These are phyloP conservation scores for Metschnikowia borealis DNA, from an alignment of 805 yeast genomes.

Conservation along the genomic window DNA sequence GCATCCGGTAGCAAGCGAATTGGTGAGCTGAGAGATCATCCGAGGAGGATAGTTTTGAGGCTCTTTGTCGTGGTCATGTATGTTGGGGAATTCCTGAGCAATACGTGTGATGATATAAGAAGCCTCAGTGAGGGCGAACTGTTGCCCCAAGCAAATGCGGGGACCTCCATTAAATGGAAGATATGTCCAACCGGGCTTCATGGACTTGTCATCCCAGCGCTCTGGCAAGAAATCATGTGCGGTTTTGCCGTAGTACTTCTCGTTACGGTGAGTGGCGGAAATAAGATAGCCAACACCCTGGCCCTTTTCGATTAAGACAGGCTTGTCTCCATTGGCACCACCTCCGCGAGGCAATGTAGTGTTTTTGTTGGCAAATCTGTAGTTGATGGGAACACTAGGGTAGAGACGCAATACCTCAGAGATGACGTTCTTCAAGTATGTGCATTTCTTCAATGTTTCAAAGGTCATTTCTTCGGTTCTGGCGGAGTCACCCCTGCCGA, in stretches of 20 bases:
- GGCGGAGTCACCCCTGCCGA: conserved; percentile 14
- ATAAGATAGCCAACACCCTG: conserved; percentile 11
- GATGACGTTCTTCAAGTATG: conserved; percentile 42
- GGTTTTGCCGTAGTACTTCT: conserved; percentile 10
- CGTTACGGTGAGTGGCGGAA: conserved; percentile 13
- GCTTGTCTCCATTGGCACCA: conserved; percentile 33
- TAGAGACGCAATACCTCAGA: conserved; percentile 48
- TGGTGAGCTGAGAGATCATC: conserved; percentile 12
- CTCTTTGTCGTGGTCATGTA: conserved; percentile 5
- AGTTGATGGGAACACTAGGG: conserved; percentile 50
- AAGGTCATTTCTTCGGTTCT: conserved; percentile 38
- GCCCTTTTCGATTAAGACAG: conserved; percentile 24
- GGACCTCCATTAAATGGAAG: conserved; percentile 16
- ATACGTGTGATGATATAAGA: conserved; percentile 13
- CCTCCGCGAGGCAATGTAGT: conserved; percentile 52
- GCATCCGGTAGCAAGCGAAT: conserved; percentile 12
- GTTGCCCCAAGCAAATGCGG: conserved; percentile 15
- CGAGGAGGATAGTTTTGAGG: conserved; percentile 9
- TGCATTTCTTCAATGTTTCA: conserved; percentile 45
- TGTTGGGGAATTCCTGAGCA: conserved; percentile 12
- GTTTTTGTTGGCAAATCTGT: conserved; percentile 41
- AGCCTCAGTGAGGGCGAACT: conserved; percentile 15
- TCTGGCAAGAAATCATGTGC: conserved; percentile 15
- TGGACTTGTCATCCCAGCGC: conserved; percentile 10
- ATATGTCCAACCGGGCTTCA: conserved; percentile 10